Base-by-base conservation (phyloP, 805 yeast genomes). In the Ogataea paradorogensis region DNA sequence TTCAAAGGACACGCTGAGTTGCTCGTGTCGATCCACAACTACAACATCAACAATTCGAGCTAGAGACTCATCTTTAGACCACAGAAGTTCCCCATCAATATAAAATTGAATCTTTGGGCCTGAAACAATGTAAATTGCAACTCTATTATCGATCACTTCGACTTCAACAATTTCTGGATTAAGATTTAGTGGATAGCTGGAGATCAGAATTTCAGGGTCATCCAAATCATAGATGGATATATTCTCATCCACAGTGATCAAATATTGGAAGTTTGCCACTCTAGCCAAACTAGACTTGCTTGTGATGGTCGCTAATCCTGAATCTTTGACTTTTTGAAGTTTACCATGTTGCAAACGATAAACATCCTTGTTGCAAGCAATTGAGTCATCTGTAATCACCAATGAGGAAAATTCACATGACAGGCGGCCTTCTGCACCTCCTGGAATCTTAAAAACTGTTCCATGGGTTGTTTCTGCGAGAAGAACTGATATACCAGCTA, bases 1-100 rank as follows among this genome's bases (percentile, higher is more conserved):
- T 24, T 59, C 60, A 2, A 45, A 45, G 0, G 59, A 46, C 3
- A 58, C 32, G 2, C 53, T 41, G 7, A 50, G 31, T 23, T 48
- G 33, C 42, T 62, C 40, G 23, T 43, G 13, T 14, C 51, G 35
- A 38, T 61, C 65, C 18, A 64, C 45, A 15, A 68, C 47, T 5
- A 56, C 41, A 20, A 62, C 59, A n/a, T 69, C 69, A 5, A 53
- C 50, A 3, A 71, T 59, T 22, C 64, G 49, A 4, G 69, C 56
- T 4, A 71, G 42, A 0, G 75, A 67, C 47, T 67, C 73, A 52
- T 75, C 78, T 43, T 67, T 63, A 2, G 38, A 20, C 81, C 81
- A 76, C 8, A 5, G 16, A 5, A 59, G 13, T 5, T 37, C 42
- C 2, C 62, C 63, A 35, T 62, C 52, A 5, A 39, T 37, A 28